Evolutionary conservation across 768 basidiomycete genomes (phyloP).

Genomic region (Dacryopinax primogenitus): DNA sequence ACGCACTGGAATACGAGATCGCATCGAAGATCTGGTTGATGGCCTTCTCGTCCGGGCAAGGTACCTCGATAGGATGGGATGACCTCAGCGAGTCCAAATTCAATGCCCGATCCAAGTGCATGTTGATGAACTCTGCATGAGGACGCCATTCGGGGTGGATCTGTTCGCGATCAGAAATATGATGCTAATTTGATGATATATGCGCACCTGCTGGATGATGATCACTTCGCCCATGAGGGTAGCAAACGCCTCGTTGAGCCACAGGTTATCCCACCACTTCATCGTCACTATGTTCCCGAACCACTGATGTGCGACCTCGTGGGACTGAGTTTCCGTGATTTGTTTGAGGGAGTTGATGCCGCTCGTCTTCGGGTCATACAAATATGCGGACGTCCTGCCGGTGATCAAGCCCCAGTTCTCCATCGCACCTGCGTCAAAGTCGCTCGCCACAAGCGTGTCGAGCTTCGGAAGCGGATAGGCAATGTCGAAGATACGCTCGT

Average conservation of each 20-base stretch:
- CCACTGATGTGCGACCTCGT: conserved; percentile 66
- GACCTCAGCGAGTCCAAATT: conserved; percentile 71
- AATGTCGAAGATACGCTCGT: conserved; percentile 84
- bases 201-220: conserved; percentile 31
- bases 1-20: conserved; percentile 62
- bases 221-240: conserved; percentile 86
- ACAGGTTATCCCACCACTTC: conserved; percentile 80
- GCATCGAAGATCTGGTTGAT: conserved; percentile 88
- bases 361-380: conserved; percentile 63
- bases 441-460: conserved; percentile 76
- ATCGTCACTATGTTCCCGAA: conserved; percentile 91
- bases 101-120: conserved; percentile 63
- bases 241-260: conserved; percentile 52
- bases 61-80: conserved; percentile 87
- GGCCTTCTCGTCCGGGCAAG: conserved; percentile 72
- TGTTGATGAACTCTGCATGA: conserved; percentile 66
- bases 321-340: conserved; percentile 65
- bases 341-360: conserved; percentile 63
- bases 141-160: conserved; percentile 67
- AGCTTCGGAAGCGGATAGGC: conserved; percentile 89
- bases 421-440: conserved; percentile 88
- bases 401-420: conserved; percentile 93
- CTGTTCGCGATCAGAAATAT: conserved; percentile 33
- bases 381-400: conserved; percentile 67
- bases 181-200: conserved; percentile 20